Evolutionary conservation across 192 early-diverging fungal species (phyloP), one percentile per base, ranked within the genome.

Genomic region (Neocallimastix lanati): DNA sequence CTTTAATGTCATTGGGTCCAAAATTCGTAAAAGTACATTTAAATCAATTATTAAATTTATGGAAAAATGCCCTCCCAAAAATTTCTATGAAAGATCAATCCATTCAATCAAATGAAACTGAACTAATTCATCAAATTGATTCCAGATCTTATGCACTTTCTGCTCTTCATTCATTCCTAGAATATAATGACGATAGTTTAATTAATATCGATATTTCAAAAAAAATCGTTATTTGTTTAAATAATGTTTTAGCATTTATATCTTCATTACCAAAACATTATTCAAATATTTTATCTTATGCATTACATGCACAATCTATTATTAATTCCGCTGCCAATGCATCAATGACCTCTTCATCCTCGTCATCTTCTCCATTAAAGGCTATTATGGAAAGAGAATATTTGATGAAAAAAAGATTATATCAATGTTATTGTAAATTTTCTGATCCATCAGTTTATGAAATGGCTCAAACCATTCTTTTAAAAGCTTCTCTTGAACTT

Each of bases 21-120:
- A 90, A 94, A 76, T 92, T 96, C 81, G 92, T 93, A 36, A 89
- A 87, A 40, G 88, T 94, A 38, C 92, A 96, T 81, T 79, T 93
- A 4, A 88, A 93, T 12, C 92, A 95, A 79, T 83, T 95, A 27
- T 80, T 94, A 4, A 80, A 93, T 2, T 86, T 94, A 13, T 96
- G 95, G 95, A 94, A 93, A 80, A 88, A 80, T 13, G 91, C 92
- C 0, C 90, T 96, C 27, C 91, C 93, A 29, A 95, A 94, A 78
- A 83, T 86, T 28, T 84, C 86, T 16, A 84, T 88, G 58, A 94
- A 93, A 82, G 93, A 95, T 78, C 82, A 85, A 7, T 82, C 84
- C 33, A 77, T 86, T 27, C 85, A 84, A 40, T 82, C 88, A 5
- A 86, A 82, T 15, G 93, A 94, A 76, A 35, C 84, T 13, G 93